Evolutionary conservation across 2,329 filamentous ascomycete genomes (phyloP).

Genomic region (Apiospora hydei): DNA sequence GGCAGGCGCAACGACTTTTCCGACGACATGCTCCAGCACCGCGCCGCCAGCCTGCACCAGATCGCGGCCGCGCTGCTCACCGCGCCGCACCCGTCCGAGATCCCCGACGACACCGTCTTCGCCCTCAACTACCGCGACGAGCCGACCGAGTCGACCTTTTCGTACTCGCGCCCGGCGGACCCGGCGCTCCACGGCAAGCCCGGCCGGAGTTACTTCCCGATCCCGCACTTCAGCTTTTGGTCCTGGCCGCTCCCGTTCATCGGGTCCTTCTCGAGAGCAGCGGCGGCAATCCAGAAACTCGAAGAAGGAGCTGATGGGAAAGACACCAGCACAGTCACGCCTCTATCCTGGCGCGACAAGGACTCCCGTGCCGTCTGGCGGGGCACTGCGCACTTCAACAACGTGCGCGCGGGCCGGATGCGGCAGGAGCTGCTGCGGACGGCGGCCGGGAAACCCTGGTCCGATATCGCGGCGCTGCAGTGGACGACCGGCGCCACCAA

Average conservation of each 20-base stretch:
- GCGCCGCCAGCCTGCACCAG: conserved; percentile 59
- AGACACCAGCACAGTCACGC: too few relatives aligned
- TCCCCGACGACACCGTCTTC: conserved; percentile 61
- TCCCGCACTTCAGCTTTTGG: conserved; percentile 65
- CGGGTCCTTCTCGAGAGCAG: conserved; percentile 50
- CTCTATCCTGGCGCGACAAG: conserved; percentile 48
- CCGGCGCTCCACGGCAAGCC: conserved; percentile 36
- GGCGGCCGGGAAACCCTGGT: conserved; percentile 50
- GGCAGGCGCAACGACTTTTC: conserved; percentile 51
- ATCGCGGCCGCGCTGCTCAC: conserved; percentile 60
- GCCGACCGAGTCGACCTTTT: conserved; percentile 51
- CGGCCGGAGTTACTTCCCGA: conserved; percentile 51
- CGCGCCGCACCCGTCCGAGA: conserved; percentile 47
- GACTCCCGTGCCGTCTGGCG: conserved; percentile 56
- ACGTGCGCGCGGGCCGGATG: conserved; percentile 48
- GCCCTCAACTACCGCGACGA: conserved; percentile 60
- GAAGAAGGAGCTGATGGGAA: too few relatives aligned
- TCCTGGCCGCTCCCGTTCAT: conserved; percentile 60
- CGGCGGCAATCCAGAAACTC: conserved; percentile 45
- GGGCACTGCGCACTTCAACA: conserved; percentile 59
- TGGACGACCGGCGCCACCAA: conserved; percentile 43
- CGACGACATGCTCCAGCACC: conserved; percentile 54
- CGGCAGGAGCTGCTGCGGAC: conserved; percentile 49
- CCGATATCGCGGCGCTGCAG: conserved; percentile 53
- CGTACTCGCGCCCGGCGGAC: conserved; percentile 60